Evolutionary conservation across 2,329 filamentous ascomycete species (phyloP).

Genomic region (Epichloe coenophiala): DNA sequence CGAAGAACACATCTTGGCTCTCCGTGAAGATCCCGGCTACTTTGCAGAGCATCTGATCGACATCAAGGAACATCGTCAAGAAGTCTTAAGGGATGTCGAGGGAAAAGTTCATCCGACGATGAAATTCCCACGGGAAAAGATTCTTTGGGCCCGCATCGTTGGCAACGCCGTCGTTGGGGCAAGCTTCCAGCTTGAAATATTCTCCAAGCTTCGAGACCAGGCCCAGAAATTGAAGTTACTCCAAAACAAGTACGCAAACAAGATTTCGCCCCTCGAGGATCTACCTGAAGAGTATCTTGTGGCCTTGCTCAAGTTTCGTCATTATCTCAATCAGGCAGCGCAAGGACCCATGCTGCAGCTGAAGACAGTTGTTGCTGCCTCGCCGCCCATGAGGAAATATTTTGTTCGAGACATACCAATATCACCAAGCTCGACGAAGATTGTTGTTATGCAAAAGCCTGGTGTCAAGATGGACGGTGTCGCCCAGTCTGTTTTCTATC

Average conservation of each 20-base stretch:
- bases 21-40: slow-evolving; percentile 46
- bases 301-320: slow-evolving; percentile 26
- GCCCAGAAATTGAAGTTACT: slow-evolving; percentile 15
- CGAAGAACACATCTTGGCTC: slow-evolving; percentile 39
- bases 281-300: slow-evolving; percentile 21
- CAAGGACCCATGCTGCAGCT: slow-evolving; percentile 18
- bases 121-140: slow-evolving; percentile 5
- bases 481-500: slow-evolving; percentile 19
- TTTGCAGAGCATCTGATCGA: slow-evolving; percentile 33
- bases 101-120: slow-evolving; percentile 17
- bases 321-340: slow-evolving; percentile 19
- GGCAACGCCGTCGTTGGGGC: slow-evolving; percentile 18
- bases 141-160: slow-evolving; percentile 28
- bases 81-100: slow-evolving; percentile 26
- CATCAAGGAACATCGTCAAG: slow-evolving; percentile 30
- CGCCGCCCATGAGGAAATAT: slow-evolving; percentile 25
- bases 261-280: slow-evolving; percentile 16
- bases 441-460: slow-evolving; percentile 9
- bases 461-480: slow-evolving; percentile 10
- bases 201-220: slow-evolving; percentile 23
- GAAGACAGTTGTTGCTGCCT: slow-evolving; percentile 14
- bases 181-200: slow-evolving; percentile 23
- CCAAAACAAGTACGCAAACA: slow-evolving; percentile 17
- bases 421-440: slow-evolving; percentile 9
- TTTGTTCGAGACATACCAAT: slow-evolving; percentile 17